Evolutionary conservation across 129 eudicot genomes (phyloP).

Genomic region (sunflower (Helianthus annuus)): HanXRQr2.0-SUNRISE NC_035448.2:176077957-176078456

Average conservation of each 20-base stretch:
- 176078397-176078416: slow-evolving; percentile 2
- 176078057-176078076: slow-evolving; percentile 44
- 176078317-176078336: slow-evolving; percentile 41
- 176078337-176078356: slow-evolving; percentile 52
- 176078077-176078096: slow-evolving; percentile 52
- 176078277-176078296: slow-evolving; percentile 45
- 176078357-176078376: slow-evolving; percentile 37
- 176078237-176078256: slow-evolving; percentile 82
- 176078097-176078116: slow-evolving; percentile 55
- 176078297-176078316: slow-evolving; percentile 33
- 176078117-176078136: slow-evolving; percentile 46
- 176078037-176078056: slow-evolving; percentile 50
- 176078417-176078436: slow-evolving; percentile 36
- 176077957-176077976: slow-evolving; percentile 78
- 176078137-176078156: slow-evolving; percentile 38
- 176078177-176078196: slow-evolving; percentile 35
- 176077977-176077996: slow-evolving; percentile 56
- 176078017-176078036: slow-evolving; percentile 54
- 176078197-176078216: slow-evolving; percentile 56
- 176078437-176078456: slow-evolving; percentile 28
- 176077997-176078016: slow-evolving; percentile 41
- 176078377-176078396: slow-evolving; percentile 41
- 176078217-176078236: slow-evolving; percentile 70
- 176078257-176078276: slow-evolving; percentile 71
- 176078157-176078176: slow-evolving; percentile 44